Percentiles rank a stretch among this genome's conserved stretches.
These are phyloP conservation scores for Cystobasidium ongulense DNA, from an alignment of 768 basidiomycete species.

Conservation along the genomic window DNA sequence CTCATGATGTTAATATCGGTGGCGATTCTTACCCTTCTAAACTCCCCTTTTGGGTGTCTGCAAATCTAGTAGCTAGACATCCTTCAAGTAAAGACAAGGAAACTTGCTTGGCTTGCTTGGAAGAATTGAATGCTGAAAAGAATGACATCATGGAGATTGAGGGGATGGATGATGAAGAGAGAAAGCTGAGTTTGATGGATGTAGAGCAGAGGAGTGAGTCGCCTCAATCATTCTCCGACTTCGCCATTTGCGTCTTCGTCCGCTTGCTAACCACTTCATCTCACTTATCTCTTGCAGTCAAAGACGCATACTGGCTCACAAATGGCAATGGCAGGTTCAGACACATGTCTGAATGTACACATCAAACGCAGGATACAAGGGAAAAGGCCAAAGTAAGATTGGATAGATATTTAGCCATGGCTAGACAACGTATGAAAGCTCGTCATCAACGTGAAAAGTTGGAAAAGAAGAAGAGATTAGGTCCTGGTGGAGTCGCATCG, in stretches of 20 bases:
- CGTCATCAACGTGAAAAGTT: neutral
- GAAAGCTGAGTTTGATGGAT: neutral
- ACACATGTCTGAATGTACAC: neutral
- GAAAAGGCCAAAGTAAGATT: neutral
- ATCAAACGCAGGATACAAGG: neutral
- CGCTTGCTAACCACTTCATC: neutral
- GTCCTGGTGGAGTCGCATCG: neutral
- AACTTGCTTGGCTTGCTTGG: neutral
- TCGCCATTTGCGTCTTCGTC: neutral
- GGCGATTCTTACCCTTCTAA: neutral
- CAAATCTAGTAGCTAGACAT: neutral
- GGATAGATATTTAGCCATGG: constrained; percentile 13
- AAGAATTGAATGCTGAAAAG: neutral
- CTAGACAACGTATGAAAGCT: neutral
- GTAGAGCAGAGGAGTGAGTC: neutral
- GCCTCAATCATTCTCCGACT: neutral
- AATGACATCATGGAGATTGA: neutral
- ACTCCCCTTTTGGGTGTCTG: neutral
- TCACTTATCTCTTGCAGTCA: neutral
- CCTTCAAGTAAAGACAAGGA: neutral
- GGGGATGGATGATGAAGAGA: neutral
- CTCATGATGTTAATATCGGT: neutral
- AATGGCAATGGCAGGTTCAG: constrained; percentile 7
- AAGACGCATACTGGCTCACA: neutral
- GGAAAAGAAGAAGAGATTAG: neutral